Base-by-base conservation (phyloP, 2,329 filamentous ascomycete genomes). In the Lasiodiplodia sp. region DNA sequence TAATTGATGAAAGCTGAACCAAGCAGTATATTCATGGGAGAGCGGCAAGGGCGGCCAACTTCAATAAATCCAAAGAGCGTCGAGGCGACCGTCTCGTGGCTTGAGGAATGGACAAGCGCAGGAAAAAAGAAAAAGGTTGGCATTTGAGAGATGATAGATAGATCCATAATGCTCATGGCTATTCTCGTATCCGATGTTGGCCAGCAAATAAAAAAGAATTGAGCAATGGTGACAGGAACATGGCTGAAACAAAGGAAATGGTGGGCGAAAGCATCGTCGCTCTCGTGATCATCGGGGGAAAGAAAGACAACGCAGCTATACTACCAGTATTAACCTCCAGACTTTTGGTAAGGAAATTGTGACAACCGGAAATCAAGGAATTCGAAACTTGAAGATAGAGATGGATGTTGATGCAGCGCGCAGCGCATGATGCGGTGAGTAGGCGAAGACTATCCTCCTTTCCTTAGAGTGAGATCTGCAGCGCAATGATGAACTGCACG, bases 391-490 rank as follows among this genome's bases (percentile, higher is more conserved):
- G 37, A 18, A 2, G 14, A 11, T 38, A 64, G 31, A 25, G 25
- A 18, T 11, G n/a, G 28, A 55, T 38, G 28, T 37, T n/a, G 28
- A 49, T 47, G 57, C 40, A 21, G 44, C 44, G 60, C 31, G 28
- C 31, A 16, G 60, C 60, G 44, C 60, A 31, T 25, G 60, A 28
- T 62, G 58, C 40, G 40, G 40, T 49, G 60, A 52, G 31, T 28
- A 63, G 18, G 16, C 28, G 44, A 28, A 63, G 58, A 25, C 25
- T 7, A 37, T 64, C 47, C 60, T 47, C 60, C 47, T 52, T 52
- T 64, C 60, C 47, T 63, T 52, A 25, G n/a, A 64, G 47, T 64
- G 60, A 31, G 60, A 64, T 64, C 60, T 64, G 60, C 60, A 34
- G 28, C 38, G 60, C 60, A 47, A 34, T 21, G 60, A 21, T 10